Conservation (phyloP, 176 grass and related monocot species). For the Triticum timopheevii region DNA sequence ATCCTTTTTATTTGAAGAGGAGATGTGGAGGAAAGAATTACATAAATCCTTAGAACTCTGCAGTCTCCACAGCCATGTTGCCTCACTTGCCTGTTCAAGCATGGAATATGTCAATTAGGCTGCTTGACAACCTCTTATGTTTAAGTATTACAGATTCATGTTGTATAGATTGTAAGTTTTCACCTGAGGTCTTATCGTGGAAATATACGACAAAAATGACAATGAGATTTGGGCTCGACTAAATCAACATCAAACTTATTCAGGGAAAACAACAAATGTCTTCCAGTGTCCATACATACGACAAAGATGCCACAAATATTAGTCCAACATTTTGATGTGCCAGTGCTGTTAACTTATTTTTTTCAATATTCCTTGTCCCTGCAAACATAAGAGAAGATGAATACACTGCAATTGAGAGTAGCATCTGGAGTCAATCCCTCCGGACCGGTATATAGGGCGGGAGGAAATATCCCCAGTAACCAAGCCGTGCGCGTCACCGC, state of each 20-base stretch:
- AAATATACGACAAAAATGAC: too few species aligned
- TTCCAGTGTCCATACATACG: too few species aligned
- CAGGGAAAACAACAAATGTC: too few species aligned
- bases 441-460: too few species aligned
- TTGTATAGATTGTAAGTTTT: background rate
- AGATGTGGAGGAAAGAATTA: background rate
- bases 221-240: background rate
- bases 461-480: too few species aligned
- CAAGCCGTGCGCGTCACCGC: too few species aligned
- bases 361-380: background rate
- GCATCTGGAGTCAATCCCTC: background rate
- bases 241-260: background rate
- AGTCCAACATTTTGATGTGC: background rate
- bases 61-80: background rate
- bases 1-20: background rate
- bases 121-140: background rate
- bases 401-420: background rate
- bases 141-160: background rate
- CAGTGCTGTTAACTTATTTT: background rate
- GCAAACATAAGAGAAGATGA: background rate
- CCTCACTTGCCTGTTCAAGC: background rate
- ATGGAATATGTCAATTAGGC: background rate
- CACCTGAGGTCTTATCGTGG: background rate
- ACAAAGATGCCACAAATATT: background rate
- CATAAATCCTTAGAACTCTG: background rate